Percentiles rank a stretch among this genome's conserved stretches.
Evolutionary conservation across 2,329 filamentous ascomycete species (phyloP).

Genomic region (Cladosporium oxysporum): DNA sequence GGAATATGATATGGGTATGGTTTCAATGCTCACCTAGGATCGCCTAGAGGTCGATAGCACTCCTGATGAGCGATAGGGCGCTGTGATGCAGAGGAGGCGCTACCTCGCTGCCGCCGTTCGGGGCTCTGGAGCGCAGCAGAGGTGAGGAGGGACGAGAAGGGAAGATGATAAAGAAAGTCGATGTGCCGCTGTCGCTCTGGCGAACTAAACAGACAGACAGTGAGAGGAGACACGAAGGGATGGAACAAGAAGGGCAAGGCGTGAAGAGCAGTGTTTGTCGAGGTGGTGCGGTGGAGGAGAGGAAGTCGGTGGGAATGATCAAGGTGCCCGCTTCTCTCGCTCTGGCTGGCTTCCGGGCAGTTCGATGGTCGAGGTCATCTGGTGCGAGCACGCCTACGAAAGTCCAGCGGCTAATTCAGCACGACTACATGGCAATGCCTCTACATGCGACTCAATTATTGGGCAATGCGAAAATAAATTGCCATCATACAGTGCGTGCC

Average conservation of each 20-base stretch:
- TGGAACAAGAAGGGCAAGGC: conserved; percentile 7
- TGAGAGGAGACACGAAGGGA: conserved; percentile 12
- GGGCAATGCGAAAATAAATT: background rate
- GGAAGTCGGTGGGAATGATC: conserved; percentile 21
- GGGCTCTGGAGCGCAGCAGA: conserved; percentile 11
- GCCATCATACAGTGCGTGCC: conserved; percentile 4
- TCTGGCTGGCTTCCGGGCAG: conserved; percentile 14
- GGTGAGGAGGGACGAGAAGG: conserved; percentile 12
- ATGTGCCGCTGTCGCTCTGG: conserved; percentile 12
- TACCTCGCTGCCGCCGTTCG: conserved; percentile 31
- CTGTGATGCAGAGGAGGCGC: conserved; percentile 28
- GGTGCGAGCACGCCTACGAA: conserved; percentile 11
- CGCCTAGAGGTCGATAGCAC: conserved; percentile 26
- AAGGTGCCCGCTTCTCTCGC: conserved; percentile 19
- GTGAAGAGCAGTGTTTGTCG: conserved; percentile 13
- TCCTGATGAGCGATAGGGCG: conserved; percentile 28
- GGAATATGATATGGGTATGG: conserved; percentile 13
- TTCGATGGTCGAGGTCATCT: conserved; percentile 21
- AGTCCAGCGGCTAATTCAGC: conserved; percentile 8
- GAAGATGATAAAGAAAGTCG: background rate
- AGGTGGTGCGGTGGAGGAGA: conserved; percentile 17
- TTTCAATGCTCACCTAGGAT: conserved; percentile 31
- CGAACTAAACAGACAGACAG: conserved; percentile 3
- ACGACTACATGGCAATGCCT: conserved; percentile 11
- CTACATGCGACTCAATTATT: conserved; percentile 9